Conservation (phyloP, 2,329 filamentous ascomycete species). For the Penicillium occitanis region DNA sequence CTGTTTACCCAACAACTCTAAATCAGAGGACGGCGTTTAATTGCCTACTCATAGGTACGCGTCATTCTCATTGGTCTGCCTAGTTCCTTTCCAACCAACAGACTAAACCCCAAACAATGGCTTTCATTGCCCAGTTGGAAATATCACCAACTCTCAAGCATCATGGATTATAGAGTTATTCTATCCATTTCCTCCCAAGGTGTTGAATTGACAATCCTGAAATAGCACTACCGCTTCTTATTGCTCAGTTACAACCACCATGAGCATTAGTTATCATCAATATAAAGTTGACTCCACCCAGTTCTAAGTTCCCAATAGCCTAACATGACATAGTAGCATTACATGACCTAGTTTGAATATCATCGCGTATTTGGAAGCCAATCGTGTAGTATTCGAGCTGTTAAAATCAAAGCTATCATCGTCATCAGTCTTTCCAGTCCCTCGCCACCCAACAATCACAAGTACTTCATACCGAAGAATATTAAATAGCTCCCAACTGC, state of each 20-base stretch:
- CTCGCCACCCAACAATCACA: background rate
- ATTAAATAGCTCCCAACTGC: background rate
- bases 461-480: background rate
- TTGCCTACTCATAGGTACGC: background rate
- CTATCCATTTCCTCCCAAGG: background rate
- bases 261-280: background rate
- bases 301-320: background rate
- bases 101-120: background rate
- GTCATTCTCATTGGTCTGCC: background rate
- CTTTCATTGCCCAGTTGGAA: background rate
- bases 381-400: background rate
- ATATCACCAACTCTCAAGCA: background rate
- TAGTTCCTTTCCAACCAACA: background rate
- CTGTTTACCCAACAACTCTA: background rate
- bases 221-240: background rate
- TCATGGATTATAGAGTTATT: background rate
- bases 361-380: background rate
- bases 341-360: background rate
- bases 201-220: background rate
- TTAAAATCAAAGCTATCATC: background rate
- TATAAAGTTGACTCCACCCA: background rate
- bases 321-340: background rate
- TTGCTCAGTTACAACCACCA: background rate
- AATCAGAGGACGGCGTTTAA: background rate
- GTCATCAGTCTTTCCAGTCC: background rate